Conservation (phyloP, 257 asterid species). For the Nicotiana noctiflora region DNA sequence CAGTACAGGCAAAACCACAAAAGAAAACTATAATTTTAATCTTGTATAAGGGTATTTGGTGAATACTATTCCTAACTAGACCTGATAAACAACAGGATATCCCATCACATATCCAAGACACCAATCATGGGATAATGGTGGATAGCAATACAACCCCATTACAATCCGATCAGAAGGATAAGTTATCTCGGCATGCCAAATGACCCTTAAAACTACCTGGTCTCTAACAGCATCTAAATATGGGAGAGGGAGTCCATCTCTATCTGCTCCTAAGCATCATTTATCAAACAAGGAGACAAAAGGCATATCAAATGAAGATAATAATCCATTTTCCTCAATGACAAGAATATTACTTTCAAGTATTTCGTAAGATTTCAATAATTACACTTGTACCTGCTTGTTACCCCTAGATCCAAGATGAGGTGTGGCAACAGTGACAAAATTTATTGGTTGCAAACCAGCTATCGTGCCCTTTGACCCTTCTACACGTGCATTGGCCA, state of each 20-base stretch:
- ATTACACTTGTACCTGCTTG: constrained; percentile 56
- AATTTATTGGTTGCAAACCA: constrained; percentile 75
- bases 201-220: not conserved
- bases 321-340: not conserved
- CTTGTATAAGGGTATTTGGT: not conserved
- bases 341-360: not conserved
- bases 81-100: not conserved
- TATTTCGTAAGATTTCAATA: not conserved
- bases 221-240: not conserved
- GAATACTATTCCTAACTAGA: not conserved
- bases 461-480: constrained; percentile 67
- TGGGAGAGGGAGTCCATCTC: not conserved
- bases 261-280: not conserved
- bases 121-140: not conserved
- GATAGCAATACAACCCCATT: not conserved
- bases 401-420: constrained; percentile 98
- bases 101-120: not conserved
- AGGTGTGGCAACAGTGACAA: constrained; percentile 88
- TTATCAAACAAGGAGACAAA: not conserved
- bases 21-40: not conserved
- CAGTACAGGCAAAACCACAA: not conserved
- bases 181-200: not conserved
- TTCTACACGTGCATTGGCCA: constrained; percentile 28
- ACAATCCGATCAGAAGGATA: not conserved
- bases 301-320: not conserved